These are phyloP conservation scores for Scleroderma citrinum DNA, from an alignment of 768 basidiomycete species.

Conservation along the genomic window DNA sequence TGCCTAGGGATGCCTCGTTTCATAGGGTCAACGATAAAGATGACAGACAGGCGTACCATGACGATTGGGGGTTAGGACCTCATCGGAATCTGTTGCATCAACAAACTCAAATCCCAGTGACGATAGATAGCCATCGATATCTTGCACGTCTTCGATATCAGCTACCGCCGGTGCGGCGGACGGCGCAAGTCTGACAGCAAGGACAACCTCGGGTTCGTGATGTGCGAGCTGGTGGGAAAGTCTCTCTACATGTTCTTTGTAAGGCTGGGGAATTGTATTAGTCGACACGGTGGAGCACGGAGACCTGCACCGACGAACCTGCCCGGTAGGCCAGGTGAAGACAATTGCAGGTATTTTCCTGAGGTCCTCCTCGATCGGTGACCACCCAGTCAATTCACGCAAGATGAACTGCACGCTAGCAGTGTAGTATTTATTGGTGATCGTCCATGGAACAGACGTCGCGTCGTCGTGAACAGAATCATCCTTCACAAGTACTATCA, in stretches of 20 bases:
- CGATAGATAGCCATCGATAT: constrained; percentile 61
- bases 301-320: constrained; percentile 40
- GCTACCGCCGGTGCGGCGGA: constrained; percentile 11
- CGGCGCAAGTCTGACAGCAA: constrained; percentile 54
- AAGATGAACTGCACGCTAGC: constrained; percentile 67
- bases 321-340: constrained; percentile 62
- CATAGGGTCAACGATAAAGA: not conserved
- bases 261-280: constrained; percentile 38
- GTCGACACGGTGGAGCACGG: not conserved
- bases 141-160: constrained; percentile 42
- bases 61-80: constrained; percentile 6
- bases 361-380: constrained; percentile 32
- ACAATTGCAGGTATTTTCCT: constrained; percentile 60
- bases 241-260: constrained; percentile 47
- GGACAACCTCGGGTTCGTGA: constrained; percentile 62
- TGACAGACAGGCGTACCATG: constrained; percentile 9
- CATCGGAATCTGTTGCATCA: constrained; percentile 29
- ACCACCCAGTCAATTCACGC: constrained; percentile 40
- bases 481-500: constrained; percentile 6
- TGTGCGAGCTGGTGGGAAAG: constrained; percentile 43
- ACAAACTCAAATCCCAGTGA: constrained; percentile 75
- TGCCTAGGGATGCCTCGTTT: constrained; percentile 45
- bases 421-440: constrained; percentile 76
- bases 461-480: constrained; percentile 10
- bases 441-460: constrained; percentile 58